Conservation (phyloP, 176 grass and related monocot species). For the Juncus effusus region DNA sequence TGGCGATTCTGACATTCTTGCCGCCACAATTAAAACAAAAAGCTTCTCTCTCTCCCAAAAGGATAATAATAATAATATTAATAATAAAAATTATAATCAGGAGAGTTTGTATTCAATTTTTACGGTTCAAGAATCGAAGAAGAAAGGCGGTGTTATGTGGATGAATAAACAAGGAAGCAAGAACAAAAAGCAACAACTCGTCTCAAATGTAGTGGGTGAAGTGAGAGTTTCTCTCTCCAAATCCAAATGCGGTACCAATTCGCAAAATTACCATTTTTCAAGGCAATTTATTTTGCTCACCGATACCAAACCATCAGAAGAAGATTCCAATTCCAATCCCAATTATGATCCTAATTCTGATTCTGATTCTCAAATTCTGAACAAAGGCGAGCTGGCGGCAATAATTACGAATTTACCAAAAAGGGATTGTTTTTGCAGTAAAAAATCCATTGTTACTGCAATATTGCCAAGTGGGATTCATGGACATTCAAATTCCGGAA, state of each 20-base stretch:
- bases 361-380: slow-evolving; percentile 20
- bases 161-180: slow-evolving; percentile 49
- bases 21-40: slow-evolving; percentile 57
- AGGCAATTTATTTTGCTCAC: slow-evolving; percentile 83
- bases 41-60: slow-evolving; percentile 16
- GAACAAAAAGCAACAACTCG: slow-evolving; percentile 61
- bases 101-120: slow-evolving; percentile 71
- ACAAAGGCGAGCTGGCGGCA: slow-evolving; percentile 50
- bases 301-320: slow-evolving; percentile 33
- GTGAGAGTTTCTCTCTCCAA: slow-evolving; percentile 46
- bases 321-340: slow-evolving; percentile 20
- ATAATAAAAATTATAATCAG: slow-evolving; percentile 22
- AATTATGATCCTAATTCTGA: background rate
- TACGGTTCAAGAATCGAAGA: slow-evolving; percentile 60
- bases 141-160: slow-evolving; percentile 44
- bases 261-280: slow-evolving; percentile 30
- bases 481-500: slow-evolving; percentile 41
- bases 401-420: slow-evolving; percentile 49
- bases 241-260: slow-evolving; percentile 38
- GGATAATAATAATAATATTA: background rate
- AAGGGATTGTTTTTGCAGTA: slow-evolving; percentile 29
- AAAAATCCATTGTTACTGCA: slow-evolving; percentile 32
- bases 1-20: slow-evolving; percentile 70
- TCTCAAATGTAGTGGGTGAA: slow-evolving; percentile 59
- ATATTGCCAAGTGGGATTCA: slow-evolving; percentile 81